A percentile compares a stretch with the other conserved stretches of the same genome.
Conservation (phyloP, 2,329 filamentous ascomycete genomes). For the Periglandula ipomoeae region DNA sequence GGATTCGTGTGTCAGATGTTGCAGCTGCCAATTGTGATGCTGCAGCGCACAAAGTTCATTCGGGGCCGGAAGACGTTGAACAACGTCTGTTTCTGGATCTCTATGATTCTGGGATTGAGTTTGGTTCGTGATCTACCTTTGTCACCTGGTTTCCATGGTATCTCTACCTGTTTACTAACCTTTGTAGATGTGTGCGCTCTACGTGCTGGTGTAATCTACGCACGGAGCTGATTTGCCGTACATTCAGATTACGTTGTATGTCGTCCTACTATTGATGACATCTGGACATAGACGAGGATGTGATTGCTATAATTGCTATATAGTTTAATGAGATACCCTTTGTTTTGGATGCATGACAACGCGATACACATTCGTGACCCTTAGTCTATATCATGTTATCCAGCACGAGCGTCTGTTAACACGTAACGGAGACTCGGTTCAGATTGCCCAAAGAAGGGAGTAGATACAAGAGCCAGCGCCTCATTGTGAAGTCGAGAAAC, state of each 20-base stretch:
- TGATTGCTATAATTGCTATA: not conserved
- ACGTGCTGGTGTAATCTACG: slow-evolving; percentile 34
- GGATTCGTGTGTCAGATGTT: slow-evolving; percentile 94
- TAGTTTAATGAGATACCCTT: slow-evolving; percentile 1
- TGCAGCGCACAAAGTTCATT: slow-evolving; percentile 75
- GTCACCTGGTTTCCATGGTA: no score
- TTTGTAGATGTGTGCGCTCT: slow-evolving; percentile 44
- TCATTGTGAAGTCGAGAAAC: no score
- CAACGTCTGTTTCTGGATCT: slow-evolving; percentile 84
- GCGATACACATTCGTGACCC: no score
- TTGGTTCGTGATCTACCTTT: slow-evolving; percentile 53
- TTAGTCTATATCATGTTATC: no score
- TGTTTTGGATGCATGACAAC: not conserved
- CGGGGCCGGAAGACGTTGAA: slow-evolving; percentile 69
- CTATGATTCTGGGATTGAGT: slow-evolving; percentile 79
- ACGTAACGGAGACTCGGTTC: no score
- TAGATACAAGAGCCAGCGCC: no score
- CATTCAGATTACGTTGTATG: no score
- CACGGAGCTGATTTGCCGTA: not conserved
- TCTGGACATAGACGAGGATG: no score
- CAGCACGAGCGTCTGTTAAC: no score
- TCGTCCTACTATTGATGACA: no score
- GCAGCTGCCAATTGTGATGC: slow-evolving; percentile 87
- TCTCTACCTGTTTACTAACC: no score
- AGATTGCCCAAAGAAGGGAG: no score